Percentiles rank a stretch among this genome's conserved stretches.
These are phyloP conservation scores for Pleurostoma richardsiae DNA, from an alignment of 2,329 filamentous ascomycete species.

Conservation along the genomic window DNA sequence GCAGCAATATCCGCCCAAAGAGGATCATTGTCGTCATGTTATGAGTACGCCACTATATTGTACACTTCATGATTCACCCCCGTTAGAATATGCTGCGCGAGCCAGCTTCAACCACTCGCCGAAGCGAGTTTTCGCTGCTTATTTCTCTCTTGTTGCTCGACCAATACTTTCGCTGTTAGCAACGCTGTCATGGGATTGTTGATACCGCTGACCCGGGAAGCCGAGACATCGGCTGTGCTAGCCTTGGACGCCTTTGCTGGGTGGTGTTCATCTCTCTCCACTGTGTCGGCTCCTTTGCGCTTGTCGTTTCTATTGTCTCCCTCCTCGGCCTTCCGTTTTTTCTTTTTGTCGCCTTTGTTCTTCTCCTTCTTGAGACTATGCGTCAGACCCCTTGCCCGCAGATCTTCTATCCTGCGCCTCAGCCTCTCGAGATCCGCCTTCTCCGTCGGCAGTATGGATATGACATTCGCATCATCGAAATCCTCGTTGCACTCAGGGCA, in stretches of 20 bases:
- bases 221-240: conserved; percentile 9
- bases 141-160: conserved; percentile 78
- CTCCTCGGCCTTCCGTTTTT: conserved; percentile 60
- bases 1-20: too few relatives aligned
- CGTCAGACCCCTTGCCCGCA: conserved; percentile 68
- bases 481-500: conserved; percentile 70
- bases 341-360: conserved; percentile 65
- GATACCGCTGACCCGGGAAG: conserved; percentile 55
- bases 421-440: conserved; percentile 67
- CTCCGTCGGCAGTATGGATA: conserved; percentile 72
- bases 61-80: too few relatives aligned
- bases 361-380: conserved; percentile 86
- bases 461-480: conserved; percentile 70
- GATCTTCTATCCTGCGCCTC: conserved; percentile 58
- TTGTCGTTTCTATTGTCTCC: conserved; percentile 36
- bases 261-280: conserved; percentile 18
- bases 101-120: conserved; percentile 16
- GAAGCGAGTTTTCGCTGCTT: conserved; percentile 69
- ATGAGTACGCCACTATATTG: too few relatives aligned
- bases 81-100: too few relatives aligned
- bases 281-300: conserved; percentile 46
- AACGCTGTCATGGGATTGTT: conserved; percentile 85
- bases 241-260: conserved; percentile 13
- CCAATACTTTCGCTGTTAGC: conserved; percentile 78
- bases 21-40: too few relatives aligned